Evolutionary conservation across 2,329 filamentous ascomycete species (phyloP).

Genomic region (Elsinoe fawcettii): DNA sequence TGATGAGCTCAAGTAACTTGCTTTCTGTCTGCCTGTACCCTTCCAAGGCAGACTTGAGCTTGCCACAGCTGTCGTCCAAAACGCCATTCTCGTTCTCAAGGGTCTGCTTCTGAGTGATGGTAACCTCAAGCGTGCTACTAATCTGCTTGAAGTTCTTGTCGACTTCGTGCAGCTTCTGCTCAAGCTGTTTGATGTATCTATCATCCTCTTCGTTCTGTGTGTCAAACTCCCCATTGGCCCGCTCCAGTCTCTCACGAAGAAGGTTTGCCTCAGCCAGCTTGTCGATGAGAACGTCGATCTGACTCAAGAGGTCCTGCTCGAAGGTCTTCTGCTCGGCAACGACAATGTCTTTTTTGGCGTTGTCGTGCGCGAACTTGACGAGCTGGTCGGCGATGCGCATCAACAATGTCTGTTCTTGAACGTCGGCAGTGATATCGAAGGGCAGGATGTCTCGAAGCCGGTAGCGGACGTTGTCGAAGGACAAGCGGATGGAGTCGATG

Average conservation of each 20-base stretch:
- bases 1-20: conserved; percentile 32
- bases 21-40: conserved; percentile 34
- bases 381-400: conserved; percentile 35
- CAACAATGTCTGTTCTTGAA: conserved; percentile 35
- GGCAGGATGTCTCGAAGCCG: conserved; percentile 37
- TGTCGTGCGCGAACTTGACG: conserved; percentile 19
- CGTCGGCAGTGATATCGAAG: conserved; percentile 28
- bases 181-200: conserved; percentile 32
- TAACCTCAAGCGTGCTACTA: conserved; percentile 22
- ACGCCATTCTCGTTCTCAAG: conserved; percentile 27
- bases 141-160: conserved; percentile 28
- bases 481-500: conserved; percentile 34
- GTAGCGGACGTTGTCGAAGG: conserved; percentile 35
- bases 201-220: conserved; percentile 32
- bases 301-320: conserved; percentile 32
- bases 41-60: conserved; percentile 33
- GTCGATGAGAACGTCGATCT: conserved; percentile 30
- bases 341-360: conserved; percentile 24
- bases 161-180: conserved; percentile 28
- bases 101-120: conserved; percentile 21
- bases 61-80: conserved; percentile 30
- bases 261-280: conserved; percentile 31
- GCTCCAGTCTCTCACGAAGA: conserved; percentile 31
- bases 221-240: conserved; percentile 32
- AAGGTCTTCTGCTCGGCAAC: conserved; percentile 30